Conservation (phyloP, 2,329 filamentous ascomycete genomes). For the Verticillium tricorpus region DNA sequence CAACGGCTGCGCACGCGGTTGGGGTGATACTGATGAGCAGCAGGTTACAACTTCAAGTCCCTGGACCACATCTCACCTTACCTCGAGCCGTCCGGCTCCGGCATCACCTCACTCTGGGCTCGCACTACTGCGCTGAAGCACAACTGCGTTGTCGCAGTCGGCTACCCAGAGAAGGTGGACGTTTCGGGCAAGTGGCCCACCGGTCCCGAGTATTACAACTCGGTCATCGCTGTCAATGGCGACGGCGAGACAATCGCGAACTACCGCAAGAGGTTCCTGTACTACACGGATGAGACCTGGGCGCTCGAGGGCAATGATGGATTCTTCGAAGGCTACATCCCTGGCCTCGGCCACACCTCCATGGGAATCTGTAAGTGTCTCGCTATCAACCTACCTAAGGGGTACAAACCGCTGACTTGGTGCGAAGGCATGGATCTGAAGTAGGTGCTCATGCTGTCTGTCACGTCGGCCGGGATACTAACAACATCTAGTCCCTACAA, state of each 20-base stretch:
- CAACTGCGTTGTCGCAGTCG: conserved; percentile 63
- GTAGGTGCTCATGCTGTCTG: too few species aligned
- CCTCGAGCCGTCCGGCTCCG: conserved; percentile 62
- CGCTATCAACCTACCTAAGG: too few species aligned
- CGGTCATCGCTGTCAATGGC: conserved; percentile 45
- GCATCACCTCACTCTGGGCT: conserved; percentile 69
- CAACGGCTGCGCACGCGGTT: too few species aligned
- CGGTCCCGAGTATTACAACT: conserved; percentile 50
- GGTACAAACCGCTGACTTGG: too few species aligned
- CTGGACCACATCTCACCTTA: conserved; percentile 62
- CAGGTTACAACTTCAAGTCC: conserved; percentile 75
- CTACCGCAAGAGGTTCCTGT: conserved; percentile 56
- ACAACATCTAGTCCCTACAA: conserved; percentile 23
- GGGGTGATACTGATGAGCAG: too few species aligned
- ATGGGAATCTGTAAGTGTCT: conserved; percentile 53
- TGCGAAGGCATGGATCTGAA: conserved; percentile 52
- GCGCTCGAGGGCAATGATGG: conserved; percentile 44
- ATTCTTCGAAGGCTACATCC: conserved; percentile 37
- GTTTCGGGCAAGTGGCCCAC: conserved; percentile 44
- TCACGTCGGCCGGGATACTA: too few species aligned
- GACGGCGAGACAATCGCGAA: conserved; percentile 59
- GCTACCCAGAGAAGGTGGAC: conserved; percentile 69
- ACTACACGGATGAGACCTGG: conserved; percentile 55
- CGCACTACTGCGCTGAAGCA: conserved; percentile 60
- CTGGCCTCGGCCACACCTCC: conserved; percentile 38